Evolutionary conservation across 2,329 filamentous ascomycete species (phyloP).

Genomic region (Xenoacremonium recifei): DNA sequence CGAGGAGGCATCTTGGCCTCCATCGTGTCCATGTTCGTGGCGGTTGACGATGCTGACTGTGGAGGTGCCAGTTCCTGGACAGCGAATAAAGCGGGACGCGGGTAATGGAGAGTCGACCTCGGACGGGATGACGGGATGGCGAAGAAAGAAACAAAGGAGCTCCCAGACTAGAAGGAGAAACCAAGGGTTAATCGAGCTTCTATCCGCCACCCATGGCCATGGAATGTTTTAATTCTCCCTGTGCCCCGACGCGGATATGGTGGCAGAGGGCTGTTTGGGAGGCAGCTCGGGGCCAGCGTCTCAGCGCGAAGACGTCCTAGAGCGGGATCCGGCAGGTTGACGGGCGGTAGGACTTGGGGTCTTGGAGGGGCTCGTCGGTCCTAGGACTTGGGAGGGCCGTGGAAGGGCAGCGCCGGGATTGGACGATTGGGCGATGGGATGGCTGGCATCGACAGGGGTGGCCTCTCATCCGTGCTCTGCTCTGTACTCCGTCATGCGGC

Average conservation of each 20-base stretch:
- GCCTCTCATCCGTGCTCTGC: no score
- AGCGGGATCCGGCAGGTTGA: constrained; percentile 23
- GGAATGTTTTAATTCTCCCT: constrained; percentile 26
- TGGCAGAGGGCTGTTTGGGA: constrained; percentile 15
- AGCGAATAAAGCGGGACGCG: background rate
- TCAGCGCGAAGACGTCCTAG: constrained; percentile 25
- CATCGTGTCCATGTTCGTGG: constrained; percentile 22
- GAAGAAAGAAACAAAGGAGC: background rate
- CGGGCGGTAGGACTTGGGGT: constrained; percentile 19
- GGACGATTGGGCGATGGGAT: constrained; percentile 2
- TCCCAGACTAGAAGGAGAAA: background rate
- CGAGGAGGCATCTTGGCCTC: constrained; percentile 28
- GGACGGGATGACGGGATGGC: no score
- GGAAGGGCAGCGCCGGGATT: background rate
- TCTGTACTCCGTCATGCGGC: no score
- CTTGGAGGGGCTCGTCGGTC: constrained; percentile 25
- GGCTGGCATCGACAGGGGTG: background rate
- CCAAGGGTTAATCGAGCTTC: constrained; percentile 1
- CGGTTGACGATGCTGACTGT: background rate
- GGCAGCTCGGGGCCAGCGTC: constrained; percentile 25
- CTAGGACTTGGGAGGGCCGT: constrained; percentile 24
- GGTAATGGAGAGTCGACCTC: background rate
- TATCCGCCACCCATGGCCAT: constrained; percentile 23
- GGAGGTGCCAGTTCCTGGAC: background rate
- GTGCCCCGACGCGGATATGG: constrained; percentile 8